phyloP scores from a whole-genome alignment of 78 protist genomes.

The Paratrimastix pyriformis region DNA sequence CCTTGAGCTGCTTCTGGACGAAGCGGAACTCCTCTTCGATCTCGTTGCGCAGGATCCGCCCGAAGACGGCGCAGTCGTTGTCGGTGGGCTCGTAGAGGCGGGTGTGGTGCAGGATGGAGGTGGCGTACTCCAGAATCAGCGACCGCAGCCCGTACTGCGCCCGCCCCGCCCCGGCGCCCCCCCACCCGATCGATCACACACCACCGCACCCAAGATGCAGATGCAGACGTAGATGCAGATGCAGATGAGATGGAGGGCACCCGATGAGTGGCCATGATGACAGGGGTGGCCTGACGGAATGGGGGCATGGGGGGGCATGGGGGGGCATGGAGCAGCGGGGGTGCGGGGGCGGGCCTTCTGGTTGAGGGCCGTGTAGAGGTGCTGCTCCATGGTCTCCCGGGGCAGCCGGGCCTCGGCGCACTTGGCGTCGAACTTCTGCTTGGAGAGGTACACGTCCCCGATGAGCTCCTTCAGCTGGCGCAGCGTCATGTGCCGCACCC shows the following conservation, averaged over 20 bases:
- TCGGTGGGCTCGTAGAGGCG: constrained; percentile 1
- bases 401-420: constrained; percentile 16
- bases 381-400: constrained; percentile 38
- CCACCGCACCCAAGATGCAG: no score
- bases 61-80: constrained; percentile 38
- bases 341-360: neutral
- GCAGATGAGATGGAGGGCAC: no score
- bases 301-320: no score
- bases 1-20: neutral
- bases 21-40: neutral
- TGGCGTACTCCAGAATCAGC: constrained; percentile 21
- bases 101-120: constrained; percentile 3
- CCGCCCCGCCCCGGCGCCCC: neutral
- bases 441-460: no score
- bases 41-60: constrained; percentile 23
- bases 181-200: neutral
- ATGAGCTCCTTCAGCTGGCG: no score
- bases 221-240: no score
- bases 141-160: neutral
- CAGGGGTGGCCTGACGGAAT: neutral
- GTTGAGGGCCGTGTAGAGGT: constrained; percentile 30
- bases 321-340: no score
- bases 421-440: constrained; percentile 26
- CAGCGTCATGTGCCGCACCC: no score
- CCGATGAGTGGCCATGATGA: neutral